phyloP scores from a whole-genome alignment of 306 rosid genomes.

The Hylodesmum podocarpum region DNA sequence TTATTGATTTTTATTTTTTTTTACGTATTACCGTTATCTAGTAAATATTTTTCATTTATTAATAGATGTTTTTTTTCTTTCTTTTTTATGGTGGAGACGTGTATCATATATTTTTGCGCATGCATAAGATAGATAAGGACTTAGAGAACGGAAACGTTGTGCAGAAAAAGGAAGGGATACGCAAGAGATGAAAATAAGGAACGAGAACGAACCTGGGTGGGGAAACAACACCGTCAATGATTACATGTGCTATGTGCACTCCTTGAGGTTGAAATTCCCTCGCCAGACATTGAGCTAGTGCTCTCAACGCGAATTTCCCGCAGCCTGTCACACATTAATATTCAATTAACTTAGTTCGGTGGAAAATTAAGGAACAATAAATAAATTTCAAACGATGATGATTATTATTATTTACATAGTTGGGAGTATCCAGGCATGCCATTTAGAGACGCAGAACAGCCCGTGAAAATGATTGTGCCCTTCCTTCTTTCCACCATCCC shows the following conservation, averaged over 20 bases:
- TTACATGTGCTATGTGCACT: conserved; percentile 3
- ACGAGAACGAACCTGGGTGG: neutral
- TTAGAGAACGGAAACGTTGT: neutral
- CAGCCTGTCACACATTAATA: neutral
- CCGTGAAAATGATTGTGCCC: neutral
- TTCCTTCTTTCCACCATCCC: neutral
- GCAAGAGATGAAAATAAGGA: neutral
- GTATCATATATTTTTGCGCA: no score
- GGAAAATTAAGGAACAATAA: neutral
- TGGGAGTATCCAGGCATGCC: neutral
- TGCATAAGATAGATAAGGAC: neutral
- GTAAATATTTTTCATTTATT: no score
- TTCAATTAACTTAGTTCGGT: neutral
- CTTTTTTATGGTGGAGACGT: no score
- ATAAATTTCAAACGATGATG: no score
- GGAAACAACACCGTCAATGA: neutral
- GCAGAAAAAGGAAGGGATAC: no score
- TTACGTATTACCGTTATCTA: no score
- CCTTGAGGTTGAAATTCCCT: conserved; percentile 2
- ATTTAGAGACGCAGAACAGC: neutral
- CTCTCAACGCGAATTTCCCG: neutral
- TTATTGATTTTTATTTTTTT: no score
- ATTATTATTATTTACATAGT: neutral
- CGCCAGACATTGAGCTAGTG: neutral
- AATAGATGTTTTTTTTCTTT: no score